A percentile compares a stretch with the other conserved stretches of the same genome.
These are phyloP conservation scores for Vickermania spadyakhi DNA, from an alignment of 208 protist genomes.

Conservation along the genomic window DNA sequence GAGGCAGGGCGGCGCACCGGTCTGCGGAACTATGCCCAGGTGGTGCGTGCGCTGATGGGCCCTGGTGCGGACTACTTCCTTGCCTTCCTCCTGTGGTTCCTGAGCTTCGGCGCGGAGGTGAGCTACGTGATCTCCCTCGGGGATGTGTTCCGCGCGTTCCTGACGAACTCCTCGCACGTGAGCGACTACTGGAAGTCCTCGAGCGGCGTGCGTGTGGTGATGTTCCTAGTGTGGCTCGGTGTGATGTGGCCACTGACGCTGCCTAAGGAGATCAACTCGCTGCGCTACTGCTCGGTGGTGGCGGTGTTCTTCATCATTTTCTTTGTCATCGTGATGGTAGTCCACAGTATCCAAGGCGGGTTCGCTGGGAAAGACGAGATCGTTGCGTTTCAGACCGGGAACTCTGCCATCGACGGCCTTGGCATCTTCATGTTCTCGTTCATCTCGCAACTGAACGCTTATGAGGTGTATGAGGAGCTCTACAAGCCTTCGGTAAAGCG, in stretches of 20 bases:
- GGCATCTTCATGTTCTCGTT: conserved; percentile 31
- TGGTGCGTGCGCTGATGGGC: conserved; percentile 35
- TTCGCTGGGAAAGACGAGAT: conserved; percentile 7
- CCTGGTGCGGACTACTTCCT: conserved; percentile 39
- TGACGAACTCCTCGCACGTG: conserved; percentile 10
- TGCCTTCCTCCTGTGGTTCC: conserved; percentile 31
- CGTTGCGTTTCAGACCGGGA: conserved; percentile 11
- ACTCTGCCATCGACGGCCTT: conserved; percentile 10
- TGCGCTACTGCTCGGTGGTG: conserved; percentile 44
- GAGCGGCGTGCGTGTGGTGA: conserved; percentile 35
- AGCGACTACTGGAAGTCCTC: conserved; percentile 21
- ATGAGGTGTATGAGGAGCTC: conserved; percentile 34
- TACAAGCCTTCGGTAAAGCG: conserved; percentile 7
- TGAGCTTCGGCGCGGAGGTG: conserved; percentile 53
- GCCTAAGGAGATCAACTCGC: conserved; percentile 78
- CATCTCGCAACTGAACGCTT: conserved; percentile 25
- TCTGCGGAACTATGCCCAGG: conserved; percentile 43
- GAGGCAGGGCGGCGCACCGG: conserved; percentile 22
- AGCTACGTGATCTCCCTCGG: conserved; percentile 45
- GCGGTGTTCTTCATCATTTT: conserved; percentile 15
- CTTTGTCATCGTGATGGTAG: conserved; percentile 20
- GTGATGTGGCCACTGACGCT: conserved; percentile 68
- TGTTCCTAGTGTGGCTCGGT: conserved; percentile 43
- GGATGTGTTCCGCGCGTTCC: conserved; percentile 31
- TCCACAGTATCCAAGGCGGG: conserved; percentile 11